Conservation (phyloP, 257 asterid genomes). For the Gentiana dahurica region DNA sequence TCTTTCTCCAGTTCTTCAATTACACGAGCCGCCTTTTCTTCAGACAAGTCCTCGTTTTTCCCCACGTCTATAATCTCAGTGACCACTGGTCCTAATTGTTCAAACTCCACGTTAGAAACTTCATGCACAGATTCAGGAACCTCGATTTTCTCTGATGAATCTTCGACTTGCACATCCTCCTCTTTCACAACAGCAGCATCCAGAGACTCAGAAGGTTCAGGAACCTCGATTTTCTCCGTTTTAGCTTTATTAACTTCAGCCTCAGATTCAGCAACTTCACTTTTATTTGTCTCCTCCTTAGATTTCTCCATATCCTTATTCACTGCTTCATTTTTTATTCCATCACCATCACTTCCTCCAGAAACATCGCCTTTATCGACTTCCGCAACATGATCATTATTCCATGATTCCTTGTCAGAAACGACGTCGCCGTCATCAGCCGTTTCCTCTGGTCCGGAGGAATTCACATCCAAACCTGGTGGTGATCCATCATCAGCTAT, state of each 20-base stretch:
- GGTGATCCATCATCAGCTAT: constrained; percentile 10
- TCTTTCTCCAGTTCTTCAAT: constrained; percentile 17
- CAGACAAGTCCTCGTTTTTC: constrained; percentile 24
- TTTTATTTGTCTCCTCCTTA: constrained; percentile 16
- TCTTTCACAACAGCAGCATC: constrained; percentile 17
- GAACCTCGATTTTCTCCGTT: constrained; percentile 17
- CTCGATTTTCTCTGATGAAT: constrained; percentile 15
- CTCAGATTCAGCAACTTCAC: constrained; percentile 17
- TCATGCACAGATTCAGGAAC: constrained; percentile 13
- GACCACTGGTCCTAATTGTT: constrained; percentile 15
- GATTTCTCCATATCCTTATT: constrained; percentile 15
- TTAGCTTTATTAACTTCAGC: constrained; percentile 18
- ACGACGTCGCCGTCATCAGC: constrained; percentile 19
- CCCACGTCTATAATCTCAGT: constrained; percentile 16
- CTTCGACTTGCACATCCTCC: constrained; percentile 15
- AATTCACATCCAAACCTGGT: constrained; percentile 1
- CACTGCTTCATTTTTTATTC: neutral
- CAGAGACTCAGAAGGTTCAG: constrained; percentile 13
- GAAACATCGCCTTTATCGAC: neutral
- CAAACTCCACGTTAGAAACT: constrained; percentile 16
- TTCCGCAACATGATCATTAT: constrained; percentile 13
- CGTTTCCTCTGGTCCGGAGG: constrained; percentile 20
- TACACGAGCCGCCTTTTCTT: constrained; percentile 12
- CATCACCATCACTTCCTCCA: constrained; percentile 15
- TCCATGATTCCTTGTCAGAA: constrained; percentile 8